These are phyloP conservation scores for Schizochytrium sp. DNA, from an alignment of 108 stramenopile species.

Conservation along the genomic window DNA sequence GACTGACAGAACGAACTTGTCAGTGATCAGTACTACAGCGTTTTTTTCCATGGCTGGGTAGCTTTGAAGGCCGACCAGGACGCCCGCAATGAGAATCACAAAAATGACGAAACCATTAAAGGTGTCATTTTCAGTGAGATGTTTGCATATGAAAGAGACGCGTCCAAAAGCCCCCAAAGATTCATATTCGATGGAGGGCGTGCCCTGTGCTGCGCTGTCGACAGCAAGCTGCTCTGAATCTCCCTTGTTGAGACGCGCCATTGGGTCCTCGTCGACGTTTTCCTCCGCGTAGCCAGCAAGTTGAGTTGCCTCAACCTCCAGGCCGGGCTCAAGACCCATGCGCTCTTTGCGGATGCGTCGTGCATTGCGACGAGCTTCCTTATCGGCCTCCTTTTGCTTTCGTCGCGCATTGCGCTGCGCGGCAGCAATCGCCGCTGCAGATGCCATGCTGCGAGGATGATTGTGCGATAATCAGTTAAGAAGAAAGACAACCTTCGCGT, in stretches of 20 bases:
- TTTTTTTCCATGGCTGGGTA: slow-evolving; percentile 13
- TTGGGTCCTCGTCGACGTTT: neutral
- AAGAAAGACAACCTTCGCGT: neutral
- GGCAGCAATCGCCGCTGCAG: neutral
- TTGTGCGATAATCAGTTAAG: neutral
- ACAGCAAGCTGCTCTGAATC: neutral
- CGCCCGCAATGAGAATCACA: slow-evolving; percentile 35
- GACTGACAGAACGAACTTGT: neutral
- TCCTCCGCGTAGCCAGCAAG: neutral
- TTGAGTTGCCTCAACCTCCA: neutral
- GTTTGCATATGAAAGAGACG: neutral
- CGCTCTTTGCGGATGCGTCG: neutral
- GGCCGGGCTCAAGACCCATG: neutral
- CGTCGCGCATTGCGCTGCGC: neutral
- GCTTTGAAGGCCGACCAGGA: slow-evolving; percentile 40
- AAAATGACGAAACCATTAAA: slow-evolving; percentile 19
- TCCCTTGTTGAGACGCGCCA: neutral
- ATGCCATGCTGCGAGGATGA: neutral
- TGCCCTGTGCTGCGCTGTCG: no score
- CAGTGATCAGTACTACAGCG: neutral
- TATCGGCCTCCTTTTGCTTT: neutral
- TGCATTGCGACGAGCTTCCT: neutral
- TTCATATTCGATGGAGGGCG: no score
- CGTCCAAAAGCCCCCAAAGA: neutral
- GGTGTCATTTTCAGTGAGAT: neutral